Evolutionary conservation across 1,139 yeast genomes (phyloP), one percentile per base, ranked within the genome.

Genomic region (Debaryomyces psychrophilus): DNA sequence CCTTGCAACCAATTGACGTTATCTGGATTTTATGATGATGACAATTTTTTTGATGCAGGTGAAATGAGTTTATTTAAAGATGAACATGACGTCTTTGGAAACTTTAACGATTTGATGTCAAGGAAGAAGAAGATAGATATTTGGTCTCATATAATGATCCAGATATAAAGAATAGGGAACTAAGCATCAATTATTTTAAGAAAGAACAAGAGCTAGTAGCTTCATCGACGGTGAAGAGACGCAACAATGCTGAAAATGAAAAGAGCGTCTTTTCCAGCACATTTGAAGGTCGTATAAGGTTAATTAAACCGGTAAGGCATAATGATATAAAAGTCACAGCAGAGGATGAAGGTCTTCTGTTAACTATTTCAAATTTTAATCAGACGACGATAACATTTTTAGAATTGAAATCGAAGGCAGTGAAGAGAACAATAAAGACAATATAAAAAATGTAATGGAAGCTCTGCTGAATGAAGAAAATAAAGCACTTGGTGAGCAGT

Each of bases 361-460:
- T 65, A 43, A 44, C 47, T 5, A 56, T 65, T 36, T 69, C 70
- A 31, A 65, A 65, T 45, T 57, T 55, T 25, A 59, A 29, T 45
- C 54, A 12, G 31, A 51, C 27, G 64, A 51, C 27, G 64, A 60
- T 8, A 46, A 59, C 37, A 44, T 59, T 48, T 50, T 58, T 26
- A 56, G 52, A 31, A 53, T 62, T 49, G 26, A 25, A 28, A 37
- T 43, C 12, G 35, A 43, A 26, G 31, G 17, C 5, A 8, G 11
- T 5, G 27, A 43, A 8, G 31, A 37, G 5, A 36, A n/a, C 6
- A 9, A 23, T 4, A 2, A 36, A 23, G 20, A 20, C n/a, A n/a
- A n/a, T n/a, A n/a, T n/a, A 2, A 12, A 36, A 23, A 25, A 12
- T 14, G 7, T 36, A 3, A 14, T 17, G 25, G 14, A 26, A 37